Conservation (phyloP, 202 grass and related monocot species). For the Sporobolus alterniflorus region DNA sequence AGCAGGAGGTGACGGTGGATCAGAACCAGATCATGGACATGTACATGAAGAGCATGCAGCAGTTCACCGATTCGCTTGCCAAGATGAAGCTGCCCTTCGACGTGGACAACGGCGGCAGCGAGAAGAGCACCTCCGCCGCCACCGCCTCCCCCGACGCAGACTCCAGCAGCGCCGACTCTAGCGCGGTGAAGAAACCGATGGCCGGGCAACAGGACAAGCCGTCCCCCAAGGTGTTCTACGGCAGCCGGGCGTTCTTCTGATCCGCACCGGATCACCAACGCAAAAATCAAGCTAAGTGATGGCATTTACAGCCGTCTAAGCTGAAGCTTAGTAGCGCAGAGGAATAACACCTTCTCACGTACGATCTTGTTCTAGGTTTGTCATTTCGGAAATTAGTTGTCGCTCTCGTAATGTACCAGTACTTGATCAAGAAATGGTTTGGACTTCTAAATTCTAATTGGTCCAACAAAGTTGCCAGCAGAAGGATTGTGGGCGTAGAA, state of each 20-base stretch:
- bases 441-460: neutral
- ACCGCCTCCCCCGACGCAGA: conserved; percentile 37
- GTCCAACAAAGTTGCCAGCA: neutral
- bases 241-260: conserved; percentile 92
- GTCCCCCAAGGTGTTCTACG: conserved; percentile 85
- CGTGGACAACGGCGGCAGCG: conserved; percentile 54
- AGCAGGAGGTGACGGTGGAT: conserved; percentile 75
- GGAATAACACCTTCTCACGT: conserved; percentile 56
- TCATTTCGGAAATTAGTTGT: conserved; percentile 54
- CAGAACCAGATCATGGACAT: conserved; percentile 94
- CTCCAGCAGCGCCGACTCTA: conserved; percentile 53
- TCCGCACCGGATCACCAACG: neutral
- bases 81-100: conserved; percentile 97
- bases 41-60: conserved; percentile 99
- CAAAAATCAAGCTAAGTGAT: conserved; percentile 26
- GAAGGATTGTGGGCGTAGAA: too few species aligned
- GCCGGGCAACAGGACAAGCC: conserved; percentile 59
- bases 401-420: conserved; percentile 62
- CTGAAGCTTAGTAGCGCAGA: conserved; percentile 57
- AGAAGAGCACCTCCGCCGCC: conserved; percentile 15
- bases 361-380: conserved; percentile 44
- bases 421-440: conserved; percentile 46
- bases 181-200: conserved; percentile 48
- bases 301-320: conserved; percentile 60
- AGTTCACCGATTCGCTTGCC: conserved; percentile 90